phyloP scores from a whole-genome alignment of 2,329 filamentous ascomycete genomes.

The Fonsecaea erecta region DNA sequence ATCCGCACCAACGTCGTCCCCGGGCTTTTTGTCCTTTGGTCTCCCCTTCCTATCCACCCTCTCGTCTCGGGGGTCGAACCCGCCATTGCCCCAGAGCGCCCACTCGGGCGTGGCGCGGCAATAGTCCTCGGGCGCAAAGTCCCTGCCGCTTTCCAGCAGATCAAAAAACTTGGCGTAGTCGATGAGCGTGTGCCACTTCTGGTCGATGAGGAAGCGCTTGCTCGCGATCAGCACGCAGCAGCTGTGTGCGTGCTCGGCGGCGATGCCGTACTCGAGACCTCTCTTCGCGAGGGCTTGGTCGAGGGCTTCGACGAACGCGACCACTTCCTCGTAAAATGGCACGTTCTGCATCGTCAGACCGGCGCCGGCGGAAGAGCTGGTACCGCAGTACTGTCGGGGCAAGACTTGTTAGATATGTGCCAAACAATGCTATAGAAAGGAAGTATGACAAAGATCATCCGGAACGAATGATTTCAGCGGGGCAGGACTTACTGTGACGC shows the following conservation, averaged over 20 bases:
- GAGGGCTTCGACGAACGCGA: constrained; percentile 77
- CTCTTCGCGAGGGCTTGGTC: constrained; percentile 69
- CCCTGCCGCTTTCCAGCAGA: constrained; percentile 73
- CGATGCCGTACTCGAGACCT: constrained; percentile 84
- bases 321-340: constrained; percentile 91
- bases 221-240: constrained; percentile 90
- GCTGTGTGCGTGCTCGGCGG: constrained; percentile 91
- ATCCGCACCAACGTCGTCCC: background rate
- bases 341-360: constrained; percentile 97
- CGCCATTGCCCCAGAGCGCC: constrained; percentile 92
- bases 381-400: constrained; percentile 76
- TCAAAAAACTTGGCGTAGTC: constrained; percentile 89
- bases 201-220: constrained; percentile 74
- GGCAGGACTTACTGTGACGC: constrained; percentile 57
- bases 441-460: background rate
- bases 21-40: constrained; percentile 27
- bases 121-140: constrained; percentile 89
- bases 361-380: constrained; percentile 78
- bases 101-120: constrained; percentile 88
- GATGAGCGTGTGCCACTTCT: constrained; percentile 88
- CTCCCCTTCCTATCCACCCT: constrained; percentile 82
- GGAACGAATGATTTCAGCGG: background rate
- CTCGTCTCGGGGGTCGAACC: constrained; percentile 88
- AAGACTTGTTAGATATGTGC: constrained; percentile 51
- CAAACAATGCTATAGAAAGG: background rate